Conservation (phyloP, 2,329 filamentous ascomycete species). For the Raffaelea albimanens region DNA sequence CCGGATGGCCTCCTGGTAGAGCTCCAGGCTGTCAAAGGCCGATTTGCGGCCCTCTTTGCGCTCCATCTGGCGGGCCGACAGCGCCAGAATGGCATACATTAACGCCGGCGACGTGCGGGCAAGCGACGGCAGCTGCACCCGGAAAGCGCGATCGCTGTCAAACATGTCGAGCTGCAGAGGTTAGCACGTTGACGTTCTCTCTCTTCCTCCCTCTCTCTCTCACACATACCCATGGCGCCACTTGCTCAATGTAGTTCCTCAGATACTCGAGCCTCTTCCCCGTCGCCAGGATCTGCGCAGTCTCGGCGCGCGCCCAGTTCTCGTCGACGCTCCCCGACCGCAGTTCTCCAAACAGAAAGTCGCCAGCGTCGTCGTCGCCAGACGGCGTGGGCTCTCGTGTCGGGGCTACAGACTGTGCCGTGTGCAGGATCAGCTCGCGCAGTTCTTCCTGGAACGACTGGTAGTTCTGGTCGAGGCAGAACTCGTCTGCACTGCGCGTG, state of each 20-base stretch:
- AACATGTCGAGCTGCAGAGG: constrained; percentile 6
- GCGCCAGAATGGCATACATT: constrained; percentile 40
- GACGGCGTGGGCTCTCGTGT: constrained; percentile 28
- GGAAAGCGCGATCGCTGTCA: constrained; percentile 42
- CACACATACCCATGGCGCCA: constrained; percentile 9
- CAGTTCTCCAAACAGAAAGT: neutral
- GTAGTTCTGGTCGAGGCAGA: constrained; percentile 30
- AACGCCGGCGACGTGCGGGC: constrained; percentile 36
- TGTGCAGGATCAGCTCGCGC: constrained; percentile 34
- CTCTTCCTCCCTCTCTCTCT: too few relatives aligned
- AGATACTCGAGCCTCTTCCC: constrained; percentile 28
- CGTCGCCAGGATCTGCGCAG: constrained; percentile 20
- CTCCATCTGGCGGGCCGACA: constrained; percentile 45
- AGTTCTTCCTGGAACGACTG: constrained; percentile 36
- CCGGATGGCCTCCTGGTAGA: constrained; percentile 46
- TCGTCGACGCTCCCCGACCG: neutral
- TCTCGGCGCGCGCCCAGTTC: constrained; percentile 5
- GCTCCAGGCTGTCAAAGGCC: constrained; percentile 41
- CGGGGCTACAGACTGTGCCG: constrained; percentile 31
- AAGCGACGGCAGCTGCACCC: constrained; percentile 39
- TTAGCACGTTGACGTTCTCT: too few relatives aligned
- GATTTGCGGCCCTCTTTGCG: constrained; percentile 32
- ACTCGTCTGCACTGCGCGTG: constrained; percentile 20
- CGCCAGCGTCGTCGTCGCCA: neutral
- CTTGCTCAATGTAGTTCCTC: constrained; percentile 16